Evolutionary conservation across 768 basidiomycete species (phyloP).

Genomic region (Hericium alpestre): DNA sequence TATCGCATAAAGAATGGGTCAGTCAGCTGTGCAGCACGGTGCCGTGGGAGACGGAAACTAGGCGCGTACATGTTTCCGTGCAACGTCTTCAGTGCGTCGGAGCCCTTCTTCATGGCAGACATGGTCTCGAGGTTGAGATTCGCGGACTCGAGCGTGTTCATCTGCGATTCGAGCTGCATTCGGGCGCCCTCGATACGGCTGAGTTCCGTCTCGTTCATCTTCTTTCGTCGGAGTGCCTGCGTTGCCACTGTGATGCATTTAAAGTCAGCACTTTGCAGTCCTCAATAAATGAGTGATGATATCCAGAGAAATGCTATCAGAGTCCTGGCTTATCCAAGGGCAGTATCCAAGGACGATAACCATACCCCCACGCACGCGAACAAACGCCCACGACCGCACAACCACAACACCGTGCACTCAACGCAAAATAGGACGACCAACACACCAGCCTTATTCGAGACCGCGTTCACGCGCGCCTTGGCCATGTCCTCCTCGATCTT

Average conservation of each 20-base stretch:
- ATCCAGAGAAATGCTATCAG: no score
- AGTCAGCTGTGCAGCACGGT: not conserved
- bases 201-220: conserved; percentile 75
- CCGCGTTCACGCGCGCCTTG: conserved; percentile 89
- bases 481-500: conserved; percentile 91
- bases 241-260: conserved; percentile 53
- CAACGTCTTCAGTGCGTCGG: conserved; percentile 80
- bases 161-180: conserved; percentile 90
- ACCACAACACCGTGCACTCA: not conserved
- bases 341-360: no score
- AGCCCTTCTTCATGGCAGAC: conserved; percentile 92
- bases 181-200: conserved; percentile 78
- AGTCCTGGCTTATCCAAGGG: no score
- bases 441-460: conserved; percentile 87
- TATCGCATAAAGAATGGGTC: not conserved
- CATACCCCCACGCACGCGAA: not conserved
- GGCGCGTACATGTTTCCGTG: conserved; percentile 77
- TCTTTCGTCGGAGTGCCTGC: conserved; percentile 88
- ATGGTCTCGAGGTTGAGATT: conserved; percentile 98
- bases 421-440: conserved; percentile 10
- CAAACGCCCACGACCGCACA: not conserved
- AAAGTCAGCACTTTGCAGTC: no score
- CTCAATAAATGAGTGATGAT: no score
- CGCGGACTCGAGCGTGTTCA: conserved; percentile 93
- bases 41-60: not conserved